These are phyloP conservation scores for Ramalina intermedia DNA, from an alignment of 495 filamentous ascomycete genomes.

Conservation along the genomic window DNA sequence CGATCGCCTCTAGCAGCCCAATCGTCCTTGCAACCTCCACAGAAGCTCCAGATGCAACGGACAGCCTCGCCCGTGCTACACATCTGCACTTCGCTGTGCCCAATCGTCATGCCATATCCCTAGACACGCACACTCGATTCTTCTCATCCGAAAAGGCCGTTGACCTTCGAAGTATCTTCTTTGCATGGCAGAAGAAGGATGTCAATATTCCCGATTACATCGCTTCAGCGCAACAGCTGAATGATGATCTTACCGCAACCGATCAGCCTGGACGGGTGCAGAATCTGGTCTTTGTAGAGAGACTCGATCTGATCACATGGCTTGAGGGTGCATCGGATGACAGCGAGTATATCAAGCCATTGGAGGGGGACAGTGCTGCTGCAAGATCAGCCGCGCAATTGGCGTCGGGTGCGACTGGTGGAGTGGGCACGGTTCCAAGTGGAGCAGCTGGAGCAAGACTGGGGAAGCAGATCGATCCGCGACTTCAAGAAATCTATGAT, in stretches of 20 bases:
- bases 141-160: constrained; percentile 55
- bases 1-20: constrained; percentile 50
- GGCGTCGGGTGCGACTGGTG: constrained; percentile 29
- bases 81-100: constrained; percentile 65
- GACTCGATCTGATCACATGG: constrained; percentile 80
- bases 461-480: constrained; percentile 55
- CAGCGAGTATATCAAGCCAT: constrained; percentile 77
- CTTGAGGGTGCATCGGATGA: constrained; percentile 79
- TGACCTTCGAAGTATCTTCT: constrained; percentile 86
- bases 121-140: constrained; percentile 74
- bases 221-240: constrained; percentile 61
- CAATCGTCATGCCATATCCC: constrained; percentile 47
- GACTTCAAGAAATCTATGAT: constrained; percentile 75
- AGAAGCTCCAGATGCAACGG: constrained; percentile 33
- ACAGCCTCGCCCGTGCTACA: constrained; percentile 60
- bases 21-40: constrained; percentile 55
- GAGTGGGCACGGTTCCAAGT: constrained; percentile 25
- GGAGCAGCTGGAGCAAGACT: constrained; percentile 38
- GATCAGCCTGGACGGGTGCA: constrained; percentile 46
- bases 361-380: constrained; percentile 46
- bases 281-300: constrained; percentile 78
- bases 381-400: constrained; percentile 18
- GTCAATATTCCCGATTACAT: constrained; percentile 80
- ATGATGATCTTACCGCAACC: constrained; percentile 55
- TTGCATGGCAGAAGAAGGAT: constrained; percentile 87